Percentiles rank a stretch among this genome's conserved stretches.
Conservation (phyloP, 192 early-diverging fungal species). For the Entrophospora sp. region DNA sequence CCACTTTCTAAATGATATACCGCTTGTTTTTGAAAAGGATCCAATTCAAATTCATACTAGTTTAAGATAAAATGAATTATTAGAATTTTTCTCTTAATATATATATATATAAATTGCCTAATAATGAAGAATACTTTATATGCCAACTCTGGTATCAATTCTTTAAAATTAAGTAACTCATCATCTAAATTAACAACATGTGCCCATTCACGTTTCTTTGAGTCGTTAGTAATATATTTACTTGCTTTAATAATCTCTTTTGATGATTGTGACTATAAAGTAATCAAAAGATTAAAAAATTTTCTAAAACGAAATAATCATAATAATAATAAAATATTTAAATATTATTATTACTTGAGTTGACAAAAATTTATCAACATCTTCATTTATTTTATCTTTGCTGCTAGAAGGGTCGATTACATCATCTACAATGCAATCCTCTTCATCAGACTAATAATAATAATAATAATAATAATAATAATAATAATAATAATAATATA, state of each 20-base stretch:
- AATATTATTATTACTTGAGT: constrained; percentile 9
- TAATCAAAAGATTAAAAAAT: background rate
- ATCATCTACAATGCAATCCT: background rate
- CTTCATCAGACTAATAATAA: background rate
- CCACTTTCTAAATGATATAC: constrained; percentile 93
- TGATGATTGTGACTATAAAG: constrained; percentile 1
- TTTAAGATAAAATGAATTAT: background rate
- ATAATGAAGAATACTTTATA: constrained; percentile 40
- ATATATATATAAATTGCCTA: too few relatives aligned
- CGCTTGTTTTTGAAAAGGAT: constrained; percentile 94
- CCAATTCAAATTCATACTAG: constrained; percentile 90
- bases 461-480: background rate
- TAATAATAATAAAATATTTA: background rate
- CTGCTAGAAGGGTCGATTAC: background rate
- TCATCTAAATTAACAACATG: constrained; percentile 82
- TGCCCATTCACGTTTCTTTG: constrained; percentile 71
- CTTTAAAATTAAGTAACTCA: constrained; percentile 84
- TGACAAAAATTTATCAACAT: constrained; percentile 26
- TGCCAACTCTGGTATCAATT: constrained; percentile 84
- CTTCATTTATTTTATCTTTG: constrained; percentile 7
- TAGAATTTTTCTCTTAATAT: too few relatives aligned
- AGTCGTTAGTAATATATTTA: constrained; percentile 9
- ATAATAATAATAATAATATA: background rate
- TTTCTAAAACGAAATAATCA: background rate
- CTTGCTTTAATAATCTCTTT: constrained; percentile 6